phyloP scores from a whole-genome alignment of 2,329 filamentous ascomycete species.

The Knufia petricola region DNA sequence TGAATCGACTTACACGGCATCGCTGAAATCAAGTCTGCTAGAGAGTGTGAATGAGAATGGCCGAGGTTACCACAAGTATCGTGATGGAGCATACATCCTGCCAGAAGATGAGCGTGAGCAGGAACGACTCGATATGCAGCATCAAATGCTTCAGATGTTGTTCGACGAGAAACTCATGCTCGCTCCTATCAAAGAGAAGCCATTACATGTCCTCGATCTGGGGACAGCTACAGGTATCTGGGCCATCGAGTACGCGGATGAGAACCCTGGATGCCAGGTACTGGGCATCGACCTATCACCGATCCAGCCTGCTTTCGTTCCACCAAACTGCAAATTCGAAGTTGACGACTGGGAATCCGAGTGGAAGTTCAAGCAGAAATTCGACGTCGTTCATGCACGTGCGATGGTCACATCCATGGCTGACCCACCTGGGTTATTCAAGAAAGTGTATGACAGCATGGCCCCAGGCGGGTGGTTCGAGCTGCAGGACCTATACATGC shows the following conservation, averaged over 20 bases:
- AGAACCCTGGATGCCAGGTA: slow-evolving; percentile 28
- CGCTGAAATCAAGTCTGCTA: background rate
- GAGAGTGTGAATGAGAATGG: slow-evolving; percentile 34
- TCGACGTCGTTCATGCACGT: slow-evolving; percentile 28
- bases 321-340: slow-evolving; percentile 46
- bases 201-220: slow-evolving; percentile 30
- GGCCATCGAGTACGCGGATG: slow-evolving; percentile 34
- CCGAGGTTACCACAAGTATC: slow-evolving; percentile 35
- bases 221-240: slow-evolving; percentile 36
- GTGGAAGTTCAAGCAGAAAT: slow-evolving; percentile 19
- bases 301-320: slow-evolving; percentile 34
- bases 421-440: slow-evolving; percentile 20
- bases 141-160: slow-evolving; percentile 22
- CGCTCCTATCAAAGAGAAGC: slow-evolving; percentile 20
- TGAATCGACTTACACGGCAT: too few relatives aligned
- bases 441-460: slow-evolving; percentile 22
- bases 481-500: background rate
- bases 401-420: slow-evolving; percentile 23
- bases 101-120: slow-evolving; percentile 36
- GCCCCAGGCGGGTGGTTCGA: slow-evolving; percentile 25
- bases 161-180: slow-evolving; percentile 21
- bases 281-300: slow-evolving; percentile 31
- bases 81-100: slow-evolving; percentile 33
- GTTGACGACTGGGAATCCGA: slow-evolving; percentile 32
- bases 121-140: slow-evolving; percentile 31